Evolutionary conservation across 1,284 basidiomycete species (phyloP), one percentile per base, ranked within the genome.

Genomic region (Malassezia globosa): DNA sequence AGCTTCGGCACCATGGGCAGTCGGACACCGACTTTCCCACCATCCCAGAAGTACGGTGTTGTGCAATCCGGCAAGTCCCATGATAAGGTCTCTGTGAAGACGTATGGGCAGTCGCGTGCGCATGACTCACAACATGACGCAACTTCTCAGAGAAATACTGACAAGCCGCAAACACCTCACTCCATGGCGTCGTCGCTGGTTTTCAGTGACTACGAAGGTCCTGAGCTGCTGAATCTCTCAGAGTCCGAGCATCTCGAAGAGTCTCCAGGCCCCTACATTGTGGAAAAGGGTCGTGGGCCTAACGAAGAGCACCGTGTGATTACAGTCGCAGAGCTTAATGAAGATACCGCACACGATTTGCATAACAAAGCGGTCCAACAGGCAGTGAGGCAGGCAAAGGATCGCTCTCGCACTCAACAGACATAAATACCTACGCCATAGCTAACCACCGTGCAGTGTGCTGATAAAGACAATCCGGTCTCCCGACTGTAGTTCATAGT

Each of bases 391-490:
- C 31, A 31, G 29, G 29, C 29, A 11, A 16, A 25, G 4, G 14
- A 35, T 29, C 11, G 29, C 16, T 11, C 29, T 3, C 29, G 4
- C 4, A 24, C 13, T 26, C 19, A 16, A 27, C 25, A 34, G 46
- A 45, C 13, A 26, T 42, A 37, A 21, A 35, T 37, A 31, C 10
- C 29, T 31, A 10, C 29, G 10, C 29, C 29, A 31, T 31, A 31
- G 10, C 16, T 37, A 37, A 21, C 90, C 90, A 1, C 90, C 90
- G 64, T 96, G 92, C 37, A 96, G 73, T 0, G 90, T 96, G 27
- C 87, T 92, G 59, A 96, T 96, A 72, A 97, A 92, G 5, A 94
- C 86, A 43, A 96, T 79, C 73, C 92, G 85, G 71, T 97, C 92
- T 2, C 80, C 78, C 31, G 83, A 76, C 69, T 85, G 77, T 49